Base-by-base conservation (phyloP, 2,329 filamentous ascomycete genomes). In the Aspergillus arachidicola region DNA sequence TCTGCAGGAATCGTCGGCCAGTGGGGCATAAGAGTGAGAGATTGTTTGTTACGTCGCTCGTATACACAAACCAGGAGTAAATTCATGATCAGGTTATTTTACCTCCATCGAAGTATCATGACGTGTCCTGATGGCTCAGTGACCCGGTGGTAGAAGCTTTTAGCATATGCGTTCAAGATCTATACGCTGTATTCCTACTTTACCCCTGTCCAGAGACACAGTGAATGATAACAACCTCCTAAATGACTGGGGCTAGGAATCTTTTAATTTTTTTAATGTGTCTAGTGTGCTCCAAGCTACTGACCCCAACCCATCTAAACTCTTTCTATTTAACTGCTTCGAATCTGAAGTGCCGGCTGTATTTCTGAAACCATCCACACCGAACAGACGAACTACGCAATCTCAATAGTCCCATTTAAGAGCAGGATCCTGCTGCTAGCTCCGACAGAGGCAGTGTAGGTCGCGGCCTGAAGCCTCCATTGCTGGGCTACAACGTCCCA, bases 401-500 rank as follows among this genome's bases (percentile, higher is more conserved):
- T 36, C 51, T 36, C n/a, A 21, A 62, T n/a, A n/a, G 28, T 48
- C 12, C 60, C 60, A 19, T 57, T 54, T 30, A 62, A 55, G 45
- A 55, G 38, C 3, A 55, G 12, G 57, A 58, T 46, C 21, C 30
- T 23, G n/a, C 57, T 59, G 14, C 45, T 57, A 30, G 51, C 43
- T 4, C 62, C 62, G 3, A 64, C 59, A 34, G 48, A 64, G 16
- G 58, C 9, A 3, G 28, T 34, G 36, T 64, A 61, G 2, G 28
- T 41, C 2, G 54, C 58, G 6, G 23, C 19, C 48, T 58, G 58
- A 16, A 64, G 30, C 9, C 28, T 67, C 77, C 77, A 79, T 12
- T 72, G 68, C 65, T 79, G 75, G 10, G 26, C 56, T 34, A 26
- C 62, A 1, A 72, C 71, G 65, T 78, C 73, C 77, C 77, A 79